Conservation (phyloP, 2,329 filamentous ascomycete genomes). For the Aspergillus sclerotialis region DNA sequence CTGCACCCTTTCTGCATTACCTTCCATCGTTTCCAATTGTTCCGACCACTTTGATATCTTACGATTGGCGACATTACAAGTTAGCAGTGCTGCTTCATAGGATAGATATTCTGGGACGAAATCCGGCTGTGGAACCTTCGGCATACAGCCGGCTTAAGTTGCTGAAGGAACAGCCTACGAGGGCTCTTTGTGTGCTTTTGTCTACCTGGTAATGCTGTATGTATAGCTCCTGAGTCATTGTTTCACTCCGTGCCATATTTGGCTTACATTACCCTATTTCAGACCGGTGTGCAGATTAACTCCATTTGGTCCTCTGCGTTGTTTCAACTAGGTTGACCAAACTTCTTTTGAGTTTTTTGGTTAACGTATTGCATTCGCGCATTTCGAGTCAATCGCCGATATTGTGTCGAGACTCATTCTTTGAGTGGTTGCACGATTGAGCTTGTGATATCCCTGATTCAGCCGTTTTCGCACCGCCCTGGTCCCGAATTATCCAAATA, state of each 20-base stretch:
- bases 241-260: neutral
- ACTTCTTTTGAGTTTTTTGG: neutral
- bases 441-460: neutral
- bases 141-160: neutral
- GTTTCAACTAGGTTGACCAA: neutral
- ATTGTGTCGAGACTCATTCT: neutral
- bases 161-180: neutral
- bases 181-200: no score
- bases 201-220: neutral
- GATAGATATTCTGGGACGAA: neutral
- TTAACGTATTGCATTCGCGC: neutral
- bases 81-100: slow-evolving; percentile 1
- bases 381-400: neutral
- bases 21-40: neutral
- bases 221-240: neutral
- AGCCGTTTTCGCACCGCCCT: neutral
- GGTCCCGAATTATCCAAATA: neutral
- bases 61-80: neutral
- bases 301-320: neutral
- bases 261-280: neutral
- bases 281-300: neutral
- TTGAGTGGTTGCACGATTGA: neutral
- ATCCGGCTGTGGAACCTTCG: neutral
- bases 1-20: no score
- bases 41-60: neutral